Conservation (phyloP, 768 basidiomycete species). For the Lentinula sp. region DNA sequence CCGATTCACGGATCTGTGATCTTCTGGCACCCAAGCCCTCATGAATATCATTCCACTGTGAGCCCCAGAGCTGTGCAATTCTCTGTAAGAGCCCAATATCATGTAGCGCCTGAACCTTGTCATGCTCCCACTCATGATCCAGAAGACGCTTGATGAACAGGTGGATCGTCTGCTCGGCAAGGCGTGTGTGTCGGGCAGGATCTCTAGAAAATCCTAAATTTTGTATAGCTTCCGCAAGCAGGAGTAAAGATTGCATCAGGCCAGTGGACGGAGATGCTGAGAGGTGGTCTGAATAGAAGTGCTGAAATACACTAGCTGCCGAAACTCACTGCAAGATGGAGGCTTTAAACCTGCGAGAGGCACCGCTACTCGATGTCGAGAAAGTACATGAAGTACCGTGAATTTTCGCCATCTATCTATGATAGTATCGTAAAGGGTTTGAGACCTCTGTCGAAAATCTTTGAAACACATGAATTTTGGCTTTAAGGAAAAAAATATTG, state of each 20-base stretch:
- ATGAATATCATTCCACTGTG: slow-evolving; percentile 21
- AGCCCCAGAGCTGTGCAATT: slow-evolving; percentile 27
- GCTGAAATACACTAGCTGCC: background rate
- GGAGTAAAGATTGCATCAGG: slow-evolving; percentile 49
- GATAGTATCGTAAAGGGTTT: slow-evolving; percentile 35
- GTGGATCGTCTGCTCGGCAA: slow-evolving; percentile 32
- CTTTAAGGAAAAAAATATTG: background rate
- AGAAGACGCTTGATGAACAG: slow-evolving; percentile 31
- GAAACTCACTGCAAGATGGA: slow-evolving; percentile 18
- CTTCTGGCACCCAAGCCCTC: slow-evolving; percentile 22
- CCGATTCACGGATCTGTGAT: slow-evolving; percentile 17
- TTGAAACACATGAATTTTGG: background rate
- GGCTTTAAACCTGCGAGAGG: slow-evolving; percentile 11
- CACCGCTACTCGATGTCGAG: slow-evolving; percentile 16
- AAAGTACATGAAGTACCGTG: slow-evolving; percentile 28
- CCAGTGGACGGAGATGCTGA: slow-evolving; percentile 41
- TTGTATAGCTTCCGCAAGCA: slow-evolving; percentile 47
- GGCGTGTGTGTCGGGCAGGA: slow-evolving; percentile 23
- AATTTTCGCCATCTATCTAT: slow-evolving; percentile 49
- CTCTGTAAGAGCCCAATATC: slow-evolving; percentile 48
- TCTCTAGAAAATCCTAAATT: slow-evolving; percentile 45
- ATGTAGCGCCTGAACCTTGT: slow-evolving; percentile 24
- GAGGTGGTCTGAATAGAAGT: slow-evolving; percentile 8
- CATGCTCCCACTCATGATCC: slow-evolving; percentile 20
- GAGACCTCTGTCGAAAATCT: slow-evolving; percentile 47